phyloP scores from a whole-genome alignment of 495 filamentous ascomycete species.

The Neohortaea acidophila region DNA sequence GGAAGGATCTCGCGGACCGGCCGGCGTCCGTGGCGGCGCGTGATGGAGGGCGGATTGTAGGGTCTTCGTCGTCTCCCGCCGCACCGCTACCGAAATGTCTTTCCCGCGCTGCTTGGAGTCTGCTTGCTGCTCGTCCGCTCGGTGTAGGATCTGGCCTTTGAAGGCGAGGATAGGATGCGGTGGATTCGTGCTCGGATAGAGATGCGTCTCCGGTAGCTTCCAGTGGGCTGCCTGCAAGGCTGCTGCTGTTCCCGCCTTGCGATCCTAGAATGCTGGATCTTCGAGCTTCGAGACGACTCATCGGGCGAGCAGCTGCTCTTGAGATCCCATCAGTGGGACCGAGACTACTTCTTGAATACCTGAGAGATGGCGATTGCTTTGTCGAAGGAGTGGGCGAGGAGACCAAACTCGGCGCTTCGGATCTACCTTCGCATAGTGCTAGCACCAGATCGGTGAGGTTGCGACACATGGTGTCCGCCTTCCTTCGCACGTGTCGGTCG shows the following conservation, averaged over 20 bases:
- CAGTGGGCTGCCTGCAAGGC: slow-evolving; percentile 25
- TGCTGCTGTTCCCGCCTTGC: slow-evolving; percentile 15
- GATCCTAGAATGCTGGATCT: slow-evolving; percentile 45
- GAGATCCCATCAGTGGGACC: slow-evolving; percentile 6
- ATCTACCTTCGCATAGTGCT: slow-evolving; percentile 50
- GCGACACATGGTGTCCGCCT: slow-evolving; percentile 83
- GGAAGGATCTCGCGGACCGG: slow-evolving; percentile 14
- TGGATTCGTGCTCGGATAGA: slow-evolving; percentile 7
- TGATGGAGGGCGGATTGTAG: slow-evolving; percentile 26
- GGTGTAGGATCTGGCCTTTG: slow-evolving; percentile 13
- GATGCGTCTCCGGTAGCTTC: slow-evolving; percentile 7
- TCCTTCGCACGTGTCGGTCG: slow-evolving; percentile 71
- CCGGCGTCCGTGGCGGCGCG: slow-evolving; percentile 29
- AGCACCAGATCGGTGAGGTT: slow-evolving; percentile 86
- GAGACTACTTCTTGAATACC: slow-evolving; percentile 11
- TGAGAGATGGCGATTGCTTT: slow-evolving; percentile 22
- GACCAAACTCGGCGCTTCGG: slow-evolving; percentile 19
- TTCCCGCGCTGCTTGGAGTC: slow-evolving; percentile 2
- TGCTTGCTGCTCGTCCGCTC: slow-evolving; percentile 17
- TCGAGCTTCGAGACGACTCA: slow-evolving; percentile 58
- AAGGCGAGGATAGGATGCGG: slow-evolving; percentile 9
- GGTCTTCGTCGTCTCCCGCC: slow-evolving; percentile 23
- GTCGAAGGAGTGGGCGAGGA: slow-evolving; percentile 13
- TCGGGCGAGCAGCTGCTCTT: slow-evolving; percentile 36
- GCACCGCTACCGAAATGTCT: slow-evolving; percentile 26